phyloP scores from a whole-genome alignment of 306 rosid species.

The Cucumis cinereus region DNA sequence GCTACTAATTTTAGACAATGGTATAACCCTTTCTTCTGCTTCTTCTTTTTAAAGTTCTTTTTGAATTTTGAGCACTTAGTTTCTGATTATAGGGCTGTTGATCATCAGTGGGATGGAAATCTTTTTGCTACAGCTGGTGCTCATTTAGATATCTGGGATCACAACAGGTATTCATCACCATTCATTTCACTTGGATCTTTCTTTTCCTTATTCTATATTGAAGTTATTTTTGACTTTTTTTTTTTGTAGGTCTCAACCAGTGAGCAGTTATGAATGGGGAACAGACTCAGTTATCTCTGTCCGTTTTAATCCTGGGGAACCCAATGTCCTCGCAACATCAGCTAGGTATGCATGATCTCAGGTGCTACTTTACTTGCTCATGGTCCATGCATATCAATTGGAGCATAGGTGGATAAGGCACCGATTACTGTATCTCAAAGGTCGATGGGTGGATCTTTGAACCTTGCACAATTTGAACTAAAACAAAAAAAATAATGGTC shows the following conservation, averaged over 20 bases:
- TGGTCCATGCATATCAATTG: not conserved
- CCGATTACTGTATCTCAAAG: no score
- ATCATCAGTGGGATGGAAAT: conserved; percentile 82
- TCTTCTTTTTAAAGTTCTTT: no score
- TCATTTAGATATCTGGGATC: conserved; percentile 83
- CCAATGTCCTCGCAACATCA: conserved; percentile 65
- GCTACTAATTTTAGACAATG: conserved; percentile 5
- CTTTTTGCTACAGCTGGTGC: conserved; percentile 93
- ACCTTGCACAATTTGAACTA: not conserved
- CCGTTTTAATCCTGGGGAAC: conserved; percentile 75
- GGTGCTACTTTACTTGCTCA: not conserved
- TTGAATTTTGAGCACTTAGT: not conserved
- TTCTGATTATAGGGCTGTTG: conserved; percentile 54
- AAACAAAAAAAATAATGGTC: not conserved
- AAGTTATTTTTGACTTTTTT: conserved; percentile 7
- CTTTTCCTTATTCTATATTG: conserved; percentile 6
- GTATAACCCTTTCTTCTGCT: not conserved
- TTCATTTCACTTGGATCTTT: not conserved
- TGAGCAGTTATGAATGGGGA: conserved; percentile 69
- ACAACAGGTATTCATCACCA: conserved; percentile 50
- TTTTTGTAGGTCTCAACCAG: conserved; percentile 58
- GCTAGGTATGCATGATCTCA: conserved; percentile 37
- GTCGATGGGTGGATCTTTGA: not conserved
- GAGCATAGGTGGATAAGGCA: no score
- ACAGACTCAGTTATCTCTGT: conserved; percentile 60